These are phyloP conservation scores for Leccinum uliginosum DNA, from an alignment of 768 basidiomycete species.

Conservation along the genomic window DNA sequence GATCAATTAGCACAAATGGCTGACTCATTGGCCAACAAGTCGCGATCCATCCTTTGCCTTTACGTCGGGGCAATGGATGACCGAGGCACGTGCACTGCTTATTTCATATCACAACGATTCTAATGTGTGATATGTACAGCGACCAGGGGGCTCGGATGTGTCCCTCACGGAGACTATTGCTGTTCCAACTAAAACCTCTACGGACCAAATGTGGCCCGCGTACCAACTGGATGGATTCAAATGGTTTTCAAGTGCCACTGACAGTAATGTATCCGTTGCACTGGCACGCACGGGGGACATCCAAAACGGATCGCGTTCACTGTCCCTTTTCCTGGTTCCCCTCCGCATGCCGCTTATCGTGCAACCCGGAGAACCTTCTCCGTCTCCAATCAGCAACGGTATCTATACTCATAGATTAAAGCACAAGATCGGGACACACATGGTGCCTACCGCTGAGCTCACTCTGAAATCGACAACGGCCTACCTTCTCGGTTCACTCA, in stretches of 20 bases:
- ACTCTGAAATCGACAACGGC: conserved; percentile 54
- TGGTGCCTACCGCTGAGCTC: conserved; percentile 73
- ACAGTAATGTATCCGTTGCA: conserved; percentile 67
- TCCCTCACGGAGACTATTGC: conserved; percentile 70
- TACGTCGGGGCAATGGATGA: conserved; percentile 84
- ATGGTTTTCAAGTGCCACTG: conserved; percentile 84
- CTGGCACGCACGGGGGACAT: conserved; percentile 65
- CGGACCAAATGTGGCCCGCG: conserved; percentile 40
- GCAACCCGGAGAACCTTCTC: conserved; percentile 35
- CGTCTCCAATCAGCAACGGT: conserved; percentile 54
- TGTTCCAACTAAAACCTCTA: conserved; percentile 29
- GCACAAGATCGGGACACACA: conserved; percentile 72
- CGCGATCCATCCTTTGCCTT: conserved; percentile 59
- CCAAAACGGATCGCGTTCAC: conserved; percentile 53
- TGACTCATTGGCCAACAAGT: conserved; percentile 30
- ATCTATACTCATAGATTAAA: conserved; percentile 71
- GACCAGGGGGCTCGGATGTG: conserved; percentile 72
- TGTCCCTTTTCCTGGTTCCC: conserved; percentile 74
- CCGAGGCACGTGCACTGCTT: conserved; percentile 43
- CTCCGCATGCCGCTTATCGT: conserved; percentile 50
- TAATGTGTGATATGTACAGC: conserved; percentile 30
- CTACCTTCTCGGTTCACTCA: conserved; percentile 55
- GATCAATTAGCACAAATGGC: neutral
- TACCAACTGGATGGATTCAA: conserved; percentile 69
- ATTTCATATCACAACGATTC: neutral